phyloP scores from a whole-genome alignment of 2,329 filamentous ascomycete genomes.

The Fusarium tuaranense region DNA sequence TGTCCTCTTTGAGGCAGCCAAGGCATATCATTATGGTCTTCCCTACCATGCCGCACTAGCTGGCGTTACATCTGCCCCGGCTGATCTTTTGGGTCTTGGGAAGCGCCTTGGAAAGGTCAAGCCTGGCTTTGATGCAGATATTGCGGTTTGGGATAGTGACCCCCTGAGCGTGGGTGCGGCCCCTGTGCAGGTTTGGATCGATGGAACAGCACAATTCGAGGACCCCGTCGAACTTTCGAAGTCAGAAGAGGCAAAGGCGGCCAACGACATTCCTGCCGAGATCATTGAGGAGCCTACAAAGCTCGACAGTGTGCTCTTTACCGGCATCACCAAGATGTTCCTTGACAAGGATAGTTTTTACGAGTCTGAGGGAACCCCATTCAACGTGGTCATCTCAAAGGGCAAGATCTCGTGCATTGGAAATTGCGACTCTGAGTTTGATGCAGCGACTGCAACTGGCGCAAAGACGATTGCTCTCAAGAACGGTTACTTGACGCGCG shows the following conservation, averaged over 20 bases:
- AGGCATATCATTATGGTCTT: constrained; percentile 69
- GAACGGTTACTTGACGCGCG: constrained; percentile 70
- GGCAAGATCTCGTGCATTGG: constrained; percentile 70
- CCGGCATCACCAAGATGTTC: constrained; percentile 65
- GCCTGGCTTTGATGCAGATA: constrained; percentile 70
- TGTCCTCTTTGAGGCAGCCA: constrained; percentile 74
- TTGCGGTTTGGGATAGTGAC: constrained; percentile 73
- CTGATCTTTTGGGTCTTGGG: constrained; percentile 67
- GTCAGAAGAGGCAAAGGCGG: constrained; percentile 54
- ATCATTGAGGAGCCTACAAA: constrained; percentile 56
- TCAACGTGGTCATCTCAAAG: constrained; percentile 63
- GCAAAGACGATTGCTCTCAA: constrained; percentile 59
- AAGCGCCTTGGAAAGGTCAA: constrained; percentile 71
- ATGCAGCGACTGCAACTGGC: constrained; percentile 49
- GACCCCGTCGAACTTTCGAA: constrained; percentile 67
- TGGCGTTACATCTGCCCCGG: constrained; percentile 69
- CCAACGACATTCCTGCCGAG: constrained; percentile 54
- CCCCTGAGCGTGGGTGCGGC: constrained; percentile 70
- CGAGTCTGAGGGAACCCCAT: constrained; percentile 48
- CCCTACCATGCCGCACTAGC: constrained; percentile 71
- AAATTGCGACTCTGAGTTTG: constrained; percentile 59
- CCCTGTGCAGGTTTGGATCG: constrained; percentile 73
- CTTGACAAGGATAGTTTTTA: constrained; percentile 57
- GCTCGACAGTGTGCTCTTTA: constrained; percentile 62
- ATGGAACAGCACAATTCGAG: constrained; percentile 67